Base-by-base conservation (phyloP, 352 stramenopile species). In the Phytophthora sp. region DNA sequence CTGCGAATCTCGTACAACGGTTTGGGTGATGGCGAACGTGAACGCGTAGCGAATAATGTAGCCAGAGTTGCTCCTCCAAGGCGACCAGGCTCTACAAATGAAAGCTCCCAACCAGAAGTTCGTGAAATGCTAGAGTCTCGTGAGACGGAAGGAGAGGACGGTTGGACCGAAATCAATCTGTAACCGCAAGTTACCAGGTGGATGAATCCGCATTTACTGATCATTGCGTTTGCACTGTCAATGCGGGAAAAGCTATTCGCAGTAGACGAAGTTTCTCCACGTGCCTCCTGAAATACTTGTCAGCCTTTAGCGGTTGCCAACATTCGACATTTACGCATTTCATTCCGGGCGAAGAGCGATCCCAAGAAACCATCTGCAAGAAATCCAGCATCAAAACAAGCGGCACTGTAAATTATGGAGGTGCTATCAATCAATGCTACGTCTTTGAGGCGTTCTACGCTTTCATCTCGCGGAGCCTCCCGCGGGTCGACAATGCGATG, bases 1-100 rank as follows among this genome's bases (percentile, higher is more conserved):
- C 69, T 62, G 12, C 66, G 75, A 56, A 87, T 71, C 31, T 72
- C 63, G 2, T 82, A 85, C 60, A 82, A 79, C 18, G 72, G 64
- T 6, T 21, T 58, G 13, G 57, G 42, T 12, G 57, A 45, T 52
- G 26, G 9, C 28, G 42, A n/a, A n/a, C n/a, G n/a, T n/a, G n/a
- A n/a, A n/a, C n/a, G n/a, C n/a, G n/a, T n/a, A n/a, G n/a, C n/a
- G n/a, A n/a, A n/a, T n/a, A n/a, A n/a, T n/a, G n/a, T n/a, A n/a
- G n/a, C n/a, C n/a, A n/a, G n/a, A n/a, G n/a, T n/a, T n/a, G n/a
- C n/a, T n/a, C n/a, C n/a, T n/a, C n/a, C n/a, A n/a, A n/a, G n/a
- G n/a, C n/a, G n/a, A n/a, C n/a, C n/a, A n/a, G n/a, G n/a, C n/a
- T n/a, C n/a, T 18, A n/a, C 38, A 0, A 57, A 48, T 28, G 32